These are phyloP conservation scores for Wallacemonas sp. DNA, from an alignment of 208 protist genomes.

Conservation along the genomic window DNA sequence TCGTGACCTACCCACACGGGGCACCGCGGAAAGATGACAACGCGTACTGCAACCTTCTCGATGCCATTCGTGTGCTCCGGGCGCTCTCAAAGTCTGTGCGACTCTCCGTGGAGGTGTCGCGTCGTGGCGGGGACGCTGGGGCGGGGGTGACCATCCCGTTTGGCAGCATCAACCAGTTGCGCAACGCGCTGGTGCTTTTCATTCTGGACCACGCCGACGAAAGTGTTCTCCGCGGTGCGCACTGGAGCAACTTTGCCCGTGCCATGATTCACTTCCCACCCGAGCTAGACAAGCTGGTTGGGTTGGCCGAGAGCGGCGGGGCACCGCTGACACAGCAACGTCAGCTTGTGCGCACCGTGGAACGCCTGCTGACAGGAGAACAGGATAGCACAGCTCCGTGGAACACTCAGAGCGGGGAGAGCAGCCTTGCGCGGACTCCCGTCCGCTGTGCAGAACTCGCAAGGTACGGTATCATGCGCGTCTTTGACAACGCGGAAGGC, in stretches of 20 bases:
- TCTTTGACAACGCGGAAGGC: conserved; percentile 28
- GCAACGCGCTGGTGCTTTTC: conserved; percentile 61
- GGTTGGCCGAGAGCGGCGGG: background rate
- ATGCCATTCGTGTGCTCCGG: conserved; percentile 78
- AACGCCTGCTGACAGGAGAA: conserved; percentile 6
- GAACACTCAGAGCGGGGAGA: background rate
- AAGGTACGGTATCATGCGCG: conserved; percentile 19
- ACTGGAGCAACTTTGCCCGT: conserved; percentile 82
- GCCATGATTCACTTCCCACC: conserved; percentile 76
- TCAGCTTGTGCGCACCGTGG: conserved; percentile 17
- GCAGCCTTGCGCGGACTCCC: background rate
- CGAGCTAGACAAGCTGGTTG: conserved; percentile 22
- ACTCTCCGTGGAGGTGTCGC: conserved; percentile 40
- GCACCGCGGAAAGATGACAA: conserved; percentile 12
- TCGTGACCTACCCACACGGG: background rate
- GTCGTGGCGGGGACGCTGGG: conserved; percentile 2
- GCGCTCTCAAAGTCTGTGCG: conserved; percentile 76
- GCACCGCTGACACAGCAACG: conserved; percentile 11
- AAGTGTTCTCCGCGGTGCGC: conserved; percentile 53
- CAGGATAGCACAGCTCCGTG: background rate
- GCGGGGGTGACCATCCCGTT: conserved; percentile 30
- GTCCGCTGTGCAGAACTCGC: conserved; percentile 24
- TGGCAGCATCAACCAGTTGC: conserved; percentile 58
- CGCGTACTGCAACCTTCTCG: conserved; percentile 59
- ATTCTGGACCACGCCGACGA: conserved; percentile 63